Base-by-base conservation (phyloP, 257 asterid species). In the Jasminum sambac region DNA sequence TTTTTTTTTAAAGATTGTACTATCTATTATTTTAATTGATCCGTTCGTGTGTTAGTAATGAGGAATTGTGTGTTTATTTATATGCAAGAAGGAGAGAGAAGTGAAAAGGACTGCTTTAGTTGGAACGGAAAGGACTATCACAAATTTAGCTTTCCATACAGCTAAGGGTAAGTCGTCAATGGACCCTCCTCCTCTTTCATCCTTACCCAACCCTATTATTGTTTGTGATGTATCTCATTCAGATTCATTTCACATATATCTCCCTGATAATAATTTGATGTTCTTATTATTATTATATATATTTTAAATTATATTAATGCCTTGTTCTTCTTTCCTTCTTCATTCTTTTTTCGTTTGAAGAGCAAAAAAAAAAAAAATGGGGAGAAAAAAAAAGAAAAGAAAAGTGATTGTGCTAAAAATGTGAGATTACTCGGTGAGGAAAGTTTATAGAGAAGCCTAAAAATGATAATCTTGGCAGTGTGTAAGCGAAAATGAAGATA, bases 161-260 rank as follows among this genome's bases (percentile, higher is more conserved):
- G 96, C 96, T 90, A 87, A 84, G 81, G 64, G 80, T 55, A 76
- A 81, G 94, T 90, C 79, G 83, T 76, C 83, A 71, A 52, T 77
- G 95, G 95, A 81, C 95, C 96, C 84, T 75, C 66, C 14, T 24
- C 26, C 60, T 44, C 21, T 73, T 52, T 66, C 19, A 46, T 46
- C 65, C 60, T 62, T 60, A 71, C 57, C 84, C 74, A 77, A 72
- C 78, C 64, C 69, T 67, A 80, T 74, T 41, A 79, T 66, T 73
- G 8, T 30, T 30, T 30, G 36, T 1, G 36, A 50, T n/a, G 60
- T 50, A 50, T 50, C 5, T 50, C 5, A n/a, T 50, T 14, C 24
- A 17, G 36, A 30, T 50, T 43, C n/a, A 43, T 11, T 43, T 43
- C 16, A 43, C 13, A 10, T 14, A 43, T 43, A 43, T 43, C 50